Evolutionary conservation across 2,329 filamentous ascomycete genomes (phyloP).

Genomic region (Colletotrichum cordylinicola): DNA sequence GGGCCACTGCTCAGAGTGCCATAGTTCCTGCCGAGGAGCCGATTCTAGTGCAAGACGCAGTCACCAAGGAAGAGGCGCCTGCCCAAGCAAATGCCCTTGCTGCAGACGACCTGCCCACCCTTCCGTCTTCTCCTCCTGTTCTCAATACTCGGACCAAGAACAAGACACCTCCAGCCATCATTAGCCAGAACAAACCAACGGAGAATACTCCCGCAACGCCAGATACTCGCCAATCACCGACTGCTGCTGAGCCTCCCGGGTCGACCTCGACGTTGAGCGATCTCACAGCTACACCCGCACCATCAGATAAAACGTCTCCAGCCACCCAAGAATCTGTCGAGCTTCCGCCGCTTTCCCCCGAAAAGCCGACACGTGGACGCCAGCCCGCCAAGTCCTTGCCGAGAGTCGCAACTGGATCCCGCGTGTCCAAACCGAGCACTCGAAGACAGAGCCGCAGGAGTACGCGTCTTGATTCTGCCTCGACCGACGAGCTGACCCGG

Average conservation of each 20-base stretch:
- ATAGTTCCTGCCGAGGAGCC: not conserved
- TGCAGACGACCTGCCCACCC: not conserved
- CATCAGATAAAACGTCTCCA: slow-evolving; percentile 41
- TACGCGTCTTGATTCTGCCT: slow-evolving; percentile 42
- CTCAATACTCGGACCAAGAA: not conserved
- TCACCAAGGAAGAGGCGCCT: not conserved
- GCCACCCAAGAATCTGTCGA: slow-evolving; percentile 36
- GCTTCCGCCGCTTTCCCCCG: slow-evolving; percentile 5
- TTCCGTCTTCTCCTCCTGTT: slow-evolving; percentile 16
- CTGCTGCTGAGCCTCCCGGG: not conserved
- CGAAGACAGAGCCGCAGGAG: slow-evolving; percentile 21
- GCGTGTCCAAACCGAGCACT: slow-evolving; percentile 19
- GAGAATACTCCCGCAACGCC: not conserved
- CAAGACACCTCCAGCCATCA: not conserved
- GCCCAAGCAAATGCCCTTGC: not conserved
- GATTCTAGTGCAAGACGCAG: not conserved
- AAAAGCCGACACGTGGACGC: slow-evolving; percentile 1
- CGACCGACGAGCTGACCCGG: slow-evolving; percentile 53
- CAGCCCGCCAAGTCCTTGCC: not conserved
- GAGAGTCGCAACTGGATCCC: not conserved
- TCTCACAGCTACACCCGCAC: slow-evolving; percentile 43
- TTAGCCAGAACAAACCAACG: not conserved
- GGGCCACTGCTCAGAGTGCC: not conserved
- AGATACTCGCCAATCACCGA: not conserved
- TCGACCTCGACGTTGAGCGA: slow-evolving; percentile 46